Evolutionary conservation across 768 basidiomycete genomes (phyloP).

Genomic region (Paxillus involutus): DNA sequence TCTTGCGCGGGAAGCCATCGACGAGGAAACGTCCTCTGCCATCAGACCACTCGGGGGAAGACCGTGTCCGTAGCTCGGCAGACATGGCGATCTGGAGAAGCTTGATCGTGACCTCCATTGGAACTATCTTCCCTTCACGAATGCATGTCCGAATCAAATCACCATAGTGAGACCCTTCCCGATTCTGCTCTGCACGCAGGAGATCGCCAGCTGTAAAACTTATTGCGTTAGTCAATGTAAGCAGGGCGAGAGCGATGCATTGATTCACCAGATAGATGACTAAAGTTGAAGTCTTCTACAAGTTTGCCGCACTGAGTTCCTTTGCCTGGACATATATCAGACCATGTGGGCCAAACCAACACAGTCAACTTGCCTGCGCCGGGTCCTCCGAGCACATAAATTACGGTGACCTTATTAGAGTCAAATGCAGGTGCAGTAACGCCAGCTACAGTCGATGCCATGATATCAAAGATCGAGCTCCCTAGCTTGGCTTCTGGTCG

Average conservation of each 20-base stretch:
- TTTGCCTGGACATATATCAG: constrained; percentile 60
- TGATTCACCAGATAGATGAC: constrained; percentile 84
- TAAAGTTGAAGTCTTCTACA: constrained; percentile 83
- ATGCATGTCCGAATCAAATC: constrained; percentile 86
- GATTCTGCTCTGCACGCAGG: constrained; percentile 78
- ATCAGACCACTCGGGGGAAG: constrained; percentile 60
- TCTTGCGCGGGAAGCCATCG: constrained; percentile 97
- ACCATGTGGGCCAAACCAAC: constrained; percentile 4
- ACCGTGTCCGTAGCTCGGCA: constrained; percentile 47
- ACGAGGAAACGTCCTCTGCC: constrained; percentile 88
- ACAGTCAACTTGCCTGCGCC: constrained; percentile 69
- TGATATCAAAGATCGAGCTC: constrained; percentile 7
- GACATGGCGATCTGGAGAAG: constrained; percentile 92
- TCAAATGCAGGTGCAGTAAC: constrained; percentile 50
- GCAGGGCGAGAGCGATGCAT: constrained; percentile 1
- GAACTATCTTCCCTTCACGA: constrained; percentile 89
- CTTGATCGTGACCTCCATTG: constrained; percentile 95
- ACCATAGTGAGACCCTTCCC: constrained; percentile 46
- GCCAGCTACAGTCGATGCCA: constrained; percentile 14
- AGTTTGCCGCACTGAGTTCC: constrained; percentile 91
- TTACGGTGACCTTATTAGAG: constrained; percentile 71
- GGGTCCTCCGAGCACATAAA: constrained; percentile 96
- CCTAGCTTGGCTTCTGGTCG: constrained; percentile 20
- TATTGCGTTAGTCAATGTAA: constrained; percentile 2
- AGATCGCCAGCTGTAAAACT: too few species aligned